Evolutionary conservation across 2,329 filamentous ascomycete species (phyloP), one percentile per base, ranked within the genome.

Genomic region (Phaeosphaeriaceae sp.): DNA sequence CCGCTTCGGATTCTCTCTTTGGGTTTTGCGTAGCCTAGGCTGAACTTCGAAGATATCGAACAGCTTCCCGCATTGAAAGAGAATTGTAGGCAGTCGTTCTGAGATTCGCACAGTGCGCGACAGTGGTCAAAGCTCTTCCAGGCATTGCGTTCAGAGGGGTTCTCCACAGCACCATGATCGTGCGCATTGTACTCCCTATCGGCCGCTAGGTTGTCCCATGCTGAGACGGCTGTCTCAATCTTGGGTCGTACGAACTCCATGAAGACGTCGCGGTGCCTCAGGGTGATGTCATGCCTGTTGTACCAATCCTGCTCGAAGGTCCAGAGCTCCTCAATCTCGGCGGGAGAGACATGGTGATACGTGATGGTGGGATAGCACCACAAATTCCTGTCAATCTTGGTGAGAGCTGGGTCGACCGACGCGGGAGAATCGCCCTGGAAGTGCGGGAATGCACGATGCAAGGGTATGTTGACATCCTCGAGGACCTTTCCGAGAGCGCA

Each of bases 301-400:
- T 75, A 76, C 78, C 77, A 80, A 25, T 69, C 65, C 56, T 75
- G 72, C 59, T 80, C 77, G 48, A 79, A 79, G 9, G 62, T 58
- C 77, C 78, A 80, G 7, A 78, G 65, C 53, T 71, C 71, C 50
- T 72, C 68, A n/a, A 79, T 76, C 51, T 77, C 74, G 6, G 67
- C 54, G 1, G 76, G 66, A 10, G 72, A 71, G 25, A 79, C 72
- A 53, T 79, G 77, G 54, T 80, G 78, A 61, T 76, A 78, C 6
- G 77, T 79, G 3, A 82, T 68, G 7, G 75, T 76, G 7, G 80
- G 79, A 36, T 65, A 71, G 61, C 81, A 83, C 80, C 80, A 82
- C 1, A 80, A 69, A 48, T 70, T 69, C 21, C 74, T 66, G 47
- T 74, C 72, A 61, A 76, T 71, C 55, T 77, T 77, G 48, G 46